Percentiles rank a stretch among this genome's conserved stretches.
phyloP scores from a whole-genome alignment of 2,329 filamentous ascomycete species.

The Talaromyces sp. region DNA sequence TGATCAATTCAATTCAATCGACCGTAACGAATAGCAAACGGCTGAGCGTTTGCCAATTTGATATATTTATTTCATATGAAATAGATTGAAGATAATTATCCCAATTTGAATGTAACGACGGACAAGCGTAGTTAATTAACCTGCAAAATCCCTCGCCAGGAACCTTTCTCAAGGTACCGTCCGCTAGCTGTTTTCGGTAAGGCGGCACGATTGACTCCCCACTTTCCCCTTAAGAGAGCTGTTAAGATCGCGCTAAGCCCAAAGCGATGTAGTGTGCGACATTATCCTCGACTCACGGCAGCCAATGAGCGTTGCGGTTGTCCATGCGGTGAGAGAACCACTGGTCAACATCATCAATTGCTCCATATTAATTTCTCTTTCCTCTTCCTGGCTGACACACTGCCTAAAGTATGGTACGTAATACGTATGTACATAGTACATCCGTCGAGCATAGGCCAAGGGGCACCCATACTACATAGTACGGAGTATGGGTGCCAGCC shows the following conservation, averaged over 20 bases:
- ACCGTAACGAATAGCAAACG: background rate
- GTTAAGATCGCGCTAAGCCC: background rate
- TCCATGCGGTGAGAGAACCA: background rate
- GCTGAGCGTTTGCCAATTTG: background rate
- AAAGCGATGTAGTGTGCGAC: background rate
- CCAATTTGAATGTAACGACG: background rate
- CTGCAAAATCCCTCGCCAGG: background rate
- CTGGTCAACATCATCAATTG: background rate
- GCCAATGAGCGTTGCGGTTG: background rate
- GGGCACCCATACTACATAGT: too few relatives aligned
- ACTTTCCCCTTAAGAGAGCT: background rate
- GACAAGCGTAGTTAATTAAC: background rate
- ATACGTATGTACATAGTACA: background rate
- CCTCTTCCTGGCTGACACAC: background rate
- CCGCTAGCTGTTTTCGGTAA: background rate
- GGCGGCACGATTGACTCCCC: background rate
- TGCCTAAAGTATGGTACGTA: too few relatives aligned
- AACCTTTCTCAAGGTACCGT: background rate
- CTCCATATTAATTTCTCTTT: conserved; percentile 1
- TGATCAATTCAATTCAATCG: conserved; percentile 2
- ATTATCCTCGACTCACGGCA: background rate
- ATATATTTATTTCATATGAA: background rate
- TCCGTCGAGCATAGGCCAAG: background rate
- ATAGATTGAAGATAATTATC: background rate
- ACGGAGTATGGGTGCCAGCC: too few relatives aligned